phyloP scores from a whole-genome alignment of 75 land plant species.

The Ceratopteris richardii region DNA sequence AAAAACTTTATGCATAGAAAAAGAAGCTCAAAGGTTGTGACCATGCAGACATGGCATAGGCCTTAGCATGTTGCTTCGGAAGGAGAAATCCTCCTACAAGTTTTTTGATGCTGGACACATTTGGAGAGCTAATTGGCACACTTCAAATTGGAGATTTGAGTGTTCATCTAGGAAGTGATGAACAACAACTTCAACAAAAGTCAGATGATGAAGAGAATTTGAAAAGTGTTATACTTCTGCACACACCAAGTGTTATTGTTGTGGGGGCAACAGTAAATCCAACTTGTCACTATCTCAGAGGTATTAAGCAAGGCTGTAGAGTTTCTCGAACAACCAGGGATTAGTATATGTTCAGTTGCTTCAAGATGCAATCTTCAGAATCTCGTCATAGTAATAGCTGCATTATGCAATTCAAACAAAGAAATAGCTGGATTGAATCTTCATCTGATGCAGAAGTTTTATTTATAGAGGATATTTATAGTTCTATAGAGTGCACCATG shows the following conservation, averaged over 20 bases:
- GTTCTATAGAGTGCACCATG: slow-evolving; percentile 75
- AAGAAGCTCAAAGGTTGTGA: no score
- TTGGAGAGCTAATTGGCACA: slow-evolving; percentile 67
- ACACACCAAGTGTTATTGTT: slow-evolving; percentile 86
- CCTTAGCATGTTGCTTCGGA: slow-evolving; percentile 94
- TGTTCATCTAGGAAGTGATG: slow-evolving; percentile 47
- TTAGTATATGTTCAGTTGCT: slow-evolving; percentile 85
- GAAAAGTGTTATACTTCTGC: slow-evolving; percentile 72
- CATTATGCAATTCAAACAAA: slow-evolving; percentile 78
- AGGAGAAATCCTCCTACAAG: slow-evolving; percentile 77
- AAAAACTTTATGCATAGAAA: no score
- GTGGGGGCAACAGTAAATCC: background rate
- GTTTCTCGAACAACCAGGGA: slow-evolving; percentile 74
- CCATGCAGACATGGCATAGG: slow-evolving; percentile 49
- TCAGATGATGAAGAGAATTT: slow-evolving; percentile 79
- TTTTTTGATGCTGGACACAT: no score
- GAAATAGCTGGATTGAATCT: slow-evolving; percentile 92
- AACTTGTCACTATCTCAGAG: background rate
- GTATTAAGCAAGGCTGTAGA: slow-evolving; percentile 81
- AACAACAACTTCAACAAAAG: slow-evolving; percentile 55
- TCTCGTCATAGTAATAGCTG: slow-evolving; percentile 85
- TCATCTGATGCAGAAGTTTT: slow-evolving; percentile 48
- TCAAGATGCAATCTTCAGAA: slow-evolving; percentile 89
- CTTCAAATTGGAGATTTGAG: slow-evolving; percentile 65
- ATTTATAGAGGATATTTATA: slow-evolving; percentile 75